These are phyloP conservation scores for Taiozyma sp. DNA, from an alignment of 1,139 yeast species.

Conservation along the genomic window DNA sequence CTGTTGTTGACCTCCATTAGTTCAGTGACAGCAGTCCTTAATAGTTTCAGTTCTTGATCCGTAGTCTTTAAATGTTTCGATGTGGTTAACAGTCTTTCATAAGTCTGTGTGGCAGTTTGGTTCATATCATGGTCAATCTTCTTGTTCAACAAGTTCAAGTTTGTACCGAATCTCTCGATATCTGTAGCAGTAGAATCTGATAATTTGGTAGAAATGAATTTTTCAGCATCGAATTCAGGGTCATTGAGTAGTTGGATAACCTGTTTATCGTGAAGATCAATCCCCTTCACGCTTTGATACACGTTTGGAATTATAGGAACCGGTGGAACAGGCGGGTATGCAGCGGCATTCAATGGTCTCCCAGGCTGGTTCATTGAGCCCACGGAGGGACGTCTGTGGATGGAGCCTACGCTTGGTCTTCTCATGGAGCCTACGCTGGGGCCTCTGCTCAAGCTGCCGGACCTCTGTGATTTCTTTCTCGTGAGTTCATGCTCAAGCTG, in stretches of 20 bases:
- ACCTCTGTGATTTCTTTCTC: conserved; percentile 3
- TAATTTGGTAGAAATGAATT: conserved; percentile 49
- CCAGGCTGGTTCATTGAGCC: neutral
- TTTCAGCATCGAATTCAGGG: conserved; percentile 41
- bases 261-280: conserved; percentile 20
- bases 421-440: neutral
- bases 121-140: conserved; percentile 62
- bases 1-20: conserved; percentile 60
- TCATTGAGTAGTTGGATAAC: conserved; percentile 26
- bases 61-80: conserved; percentile 62
- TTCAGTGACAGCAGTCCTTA: conserved; percentile 59
- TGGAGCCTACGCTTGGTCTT: neutral
- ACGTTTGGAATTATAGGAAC: conserved; percentile 1
- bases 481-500: conserved; percentile 4
- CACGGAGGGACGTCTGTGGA: conserved; percentile 2
- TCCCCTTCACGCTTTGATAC: conserved; percentile 2
- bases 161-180: conserved; percentile 66
- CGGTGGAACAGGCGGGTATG: conserved; percentile 4
- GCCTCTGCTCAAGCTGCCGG: neutral
- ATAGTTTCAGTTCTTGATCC: conserved; percentile 55
- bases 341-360: neutral
- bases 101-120: conserved; percentile 62
- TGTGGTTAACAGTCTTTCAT: conserved; percentile 64
- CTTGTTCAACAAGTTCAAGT: conserved; percentile 47
- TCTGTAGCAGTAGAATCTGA: conserved; percentile 69